Base-by-base conservation (phyloP, 169 alveolate species). In the Eimeria acervulina region DNA sequence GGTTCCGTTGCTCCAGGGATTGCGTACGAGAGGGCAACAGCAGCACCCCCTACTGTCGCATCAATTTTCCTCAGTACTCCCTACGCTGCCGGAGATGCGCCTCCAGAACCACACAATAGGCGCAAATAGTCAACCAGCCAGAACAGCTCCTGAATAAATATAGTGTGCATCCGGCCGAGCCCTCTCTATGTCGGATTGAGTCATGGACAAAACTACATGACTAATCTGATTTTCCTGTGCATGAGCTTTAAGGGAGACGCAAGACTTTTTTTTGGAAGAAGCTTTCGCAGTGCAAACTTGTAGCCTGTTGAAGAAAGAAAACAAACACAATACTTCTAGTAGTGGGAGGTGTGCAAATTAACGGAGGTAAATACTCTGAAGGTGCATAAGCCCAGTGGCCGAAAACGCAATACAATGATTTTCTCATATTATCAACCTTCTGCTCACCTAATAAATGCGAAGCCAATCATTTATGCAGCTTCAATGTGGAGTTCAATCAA, bases 21-120 rank as follows among this genome's bases (percentile, higher is more conserved):
- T 83, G 19, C 91, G 91, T 47, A 83, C 91, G 31, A 10, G 76
- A 52, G 72, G 91, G 74, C 91, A 83, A 21, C 74, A 83, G 55
- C 91, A 83, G 55, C 91, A 83, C 42, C 90, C 21, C 70, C 38
- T 83, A 4, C 21, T 83, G 52, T 31, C 74, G 44, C 91, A 83
- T 6, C 91, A 83, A 51, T 52, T 83, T 31, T 42, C 72, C 21
- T 47, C 91, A 28, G 52, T 38, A 28, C 12, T 51, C 28, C 19
- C 91, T 13, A 21, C 47, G 33, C 52, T 83, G 47, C 91, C 74
- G 6, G 91, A 36, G 21, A 28, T 33, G 31, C 21, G 74, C 31
- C 70, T 59, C 52, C 91, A 83, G 76, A 74, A 83, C 8, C 91
- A 83, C 38, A 8, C 42, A 3, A 19, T 83, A 31, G 91, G 44